Percentiles rank a stretch among this genome's conserved stretches.
Conservation (phyloP, 2,329 filamentous ascomycete genomes). For the Claviceps cyperi region DNA sequence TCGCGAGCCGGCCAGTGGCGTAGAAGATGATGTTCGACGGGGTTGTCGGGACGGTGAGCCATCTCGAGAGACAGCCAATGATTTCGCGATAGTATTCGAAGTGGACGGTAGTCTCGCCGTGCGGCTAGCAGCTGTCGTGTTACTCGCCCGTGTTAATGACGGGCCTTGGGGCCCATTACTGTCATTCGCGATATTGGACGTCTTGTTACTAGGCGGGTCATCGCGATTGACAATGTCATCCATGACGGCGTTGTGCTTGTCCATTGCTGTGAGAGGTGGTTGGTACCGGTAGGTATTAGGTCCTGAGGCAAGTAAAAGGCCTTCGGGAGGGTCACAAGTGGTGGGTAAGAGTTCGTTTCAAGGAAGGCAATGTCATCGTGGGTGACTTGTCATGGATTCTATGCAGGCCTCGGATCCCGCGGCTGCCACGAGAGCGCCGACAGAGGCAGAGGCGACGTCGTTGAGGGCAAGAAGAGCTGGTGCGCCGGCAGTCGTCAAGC, state of each 20-base stretch:
- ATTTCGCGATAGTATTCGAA: constrained; percentile 21
- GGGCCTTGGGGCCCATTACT: not conserved
- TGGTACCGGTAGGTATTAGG: constrained; percentile 13
- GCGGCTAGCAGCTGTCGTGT: constrained; percentile 14
- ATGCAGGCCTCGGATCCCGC: constrained; percentile 5
- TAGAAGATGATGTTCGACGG: constrained; percentile 21
- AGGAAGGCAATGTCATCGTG: constrained; percentile 17
- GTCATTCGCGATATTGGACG: not conserved
- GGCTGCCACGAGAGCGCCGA: constrained; percentile 2
- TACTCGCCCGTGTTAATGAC: constrained; percentile 4
- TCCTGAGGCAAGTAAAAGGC: constrained; percentile 13
- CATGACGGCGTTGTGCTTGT: constrained; percentile 17
- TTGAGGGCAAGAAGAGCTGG: not conserved
- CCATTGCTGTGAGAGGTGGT: constrained; percentile 16
- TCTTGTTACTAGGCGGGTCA: constrained; percentile 8
- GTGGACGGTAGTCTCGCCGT: constrained; percentile 23
- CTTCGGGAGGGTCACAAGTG: constrained; percentile 16
- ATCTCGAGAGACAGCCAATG: constrained; percentile 29
- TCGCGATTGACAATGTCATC: constrained; percentile 7
- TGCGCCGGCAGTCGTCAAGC: not conserved
- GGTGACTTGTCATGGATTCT: constrained; percentile 19
- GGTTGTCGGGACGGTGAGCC: constrained; percentile 30
- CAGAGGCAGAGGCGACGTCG: not conserved
- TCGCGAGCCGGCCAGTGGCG: constrained; percentile 26
- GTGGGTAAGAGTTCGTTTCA: constrained; percentile 6